Evolutionary conservation across 768 basidiomycete species (phyloP).

Genomic region (Hygrophorus pudorinus): DNA sequence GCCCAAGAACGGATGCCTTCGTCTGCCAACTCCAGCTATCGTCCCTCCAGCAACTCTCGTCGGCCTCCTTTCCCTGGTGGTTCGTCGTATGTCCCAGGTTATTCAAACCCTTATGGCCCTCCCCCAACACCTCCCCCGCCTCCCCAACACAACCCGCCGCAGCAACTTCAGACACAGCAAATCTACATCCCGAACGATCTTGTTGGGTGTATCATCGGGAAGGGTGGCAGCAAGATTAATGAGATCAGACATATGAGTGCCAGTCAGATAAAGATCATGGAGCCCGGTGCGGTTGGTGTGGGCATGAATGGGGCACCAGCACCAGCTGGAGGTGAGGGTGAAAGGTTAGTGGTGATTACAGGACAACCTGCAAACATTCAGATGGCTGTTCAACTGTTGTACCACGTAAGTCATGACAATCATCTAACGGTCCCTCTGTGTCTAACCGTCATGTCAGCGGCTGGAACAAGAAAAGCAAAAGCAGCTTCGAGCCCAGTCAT

Average conservation of each 20-base stretch:
- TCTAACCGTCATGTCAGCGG: conserved; percentile 36
- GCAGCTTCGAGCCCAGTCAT: conserved; percentile 40
- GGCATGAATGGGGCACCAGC: conserved; percentile 62
- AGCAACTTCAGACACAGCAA: conserved; percentile 88
- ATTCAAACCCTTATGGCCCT: conserved; percentile 37
- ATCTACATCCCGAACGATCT: conserved; percentile 98
- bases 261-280: conserved; percentile 98
- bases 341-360: conserved; percentile 92
- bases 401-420: conserved; percentile 46
- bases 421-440: not conserved
- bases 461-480: conserved; percentile 88
- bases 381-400: conserved; percentile 89
- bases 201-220: conserved; percentile 96
- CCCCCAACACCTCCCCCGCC: conserved; percentile 29
- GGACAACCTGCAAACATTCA: conserved; percentile 94
- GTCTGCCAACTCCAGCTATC: conserved; percentile 53
- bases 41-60: conserved; percentile 53
- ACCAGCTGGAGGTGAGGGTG: conserved; percentile 70
- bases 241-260: conserved; percentile 94
- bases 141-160: conserved; percentile 44
- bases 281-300: conserved; percentile 74
- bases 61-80: conserved; percentile 23
- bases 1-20: conserved; percentile 79
- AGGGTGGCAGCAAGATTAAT: conserved; percentile 97
- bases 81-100: conserved; percentile 67